These are phyloP conservation scores for Aplosporella prunicola DNA, from an alignment of 2,329 filamentous ascomycete species.

Conservation along the genomic window DNA sequence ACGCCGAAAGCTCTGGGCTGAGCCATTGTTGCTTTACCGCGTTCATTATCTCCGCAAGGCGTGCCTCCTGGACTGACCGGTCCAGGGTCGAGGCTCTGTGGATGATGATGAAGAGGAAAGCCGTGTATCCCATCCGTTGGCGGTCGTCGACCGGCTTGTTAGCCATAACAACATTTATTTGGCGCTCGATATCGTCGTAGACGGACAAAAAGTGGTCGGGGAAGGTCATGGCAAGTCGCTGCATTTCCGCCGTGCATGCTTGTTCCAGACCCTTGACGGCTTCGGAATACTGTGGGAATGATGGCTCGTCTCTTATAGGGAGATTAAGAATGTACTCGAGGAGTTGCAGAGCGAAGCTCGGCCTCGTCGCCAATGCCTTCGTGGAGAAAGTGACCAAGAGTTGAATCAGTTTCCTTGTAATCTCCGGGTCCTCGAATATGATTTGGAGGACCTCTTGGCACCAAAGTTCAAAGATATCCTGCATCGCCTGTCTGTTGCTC, in stretches of 20 bases:
- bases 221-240: constrained; percentile 81
- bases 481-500: constrained; percentile 47
- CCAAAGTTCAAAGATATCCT: constrained; percentile 60
- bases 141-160: constrained; percentile 70
- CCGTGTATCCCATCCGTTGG: constrained; percentile 74
- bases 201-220: constrained; percentile 74
- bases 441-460: constrained; percentile 61
- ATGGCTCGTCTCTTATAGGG: constrained; percentile 62
- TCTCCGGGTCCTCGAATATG: constrained; percentile 72
- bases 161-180: constrained; percentile 70
- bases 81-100: constrained; percentile 75
- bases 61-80: constrained; percentile 56
- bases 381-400: constrained; percentile 79
- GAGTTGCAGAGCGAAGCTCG: constrained; percentile 76
- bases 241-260: constrained; percentile 77
- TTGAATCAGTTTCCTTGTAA: constrained; percentile 72
- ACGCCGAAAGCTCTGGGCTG: constrained; percentile 55
- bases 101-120: constrained; percentile 88
- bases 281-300: constrained; percentile 68
- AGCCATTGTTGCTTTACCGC: constrained; percentile 77
- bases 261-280: constrained; percentile 81
- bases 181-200: constrained; percentile 76
- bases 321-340: constrained; percentile 85
- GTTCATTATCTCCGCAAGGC: constrained; percentile 68
- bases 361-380: constrained; percentile 65